Evolutionary conservation across 192 early-diverging fungal species (phyloP).

Genomic region (Phlyctochytrium bullatum): DNA sequence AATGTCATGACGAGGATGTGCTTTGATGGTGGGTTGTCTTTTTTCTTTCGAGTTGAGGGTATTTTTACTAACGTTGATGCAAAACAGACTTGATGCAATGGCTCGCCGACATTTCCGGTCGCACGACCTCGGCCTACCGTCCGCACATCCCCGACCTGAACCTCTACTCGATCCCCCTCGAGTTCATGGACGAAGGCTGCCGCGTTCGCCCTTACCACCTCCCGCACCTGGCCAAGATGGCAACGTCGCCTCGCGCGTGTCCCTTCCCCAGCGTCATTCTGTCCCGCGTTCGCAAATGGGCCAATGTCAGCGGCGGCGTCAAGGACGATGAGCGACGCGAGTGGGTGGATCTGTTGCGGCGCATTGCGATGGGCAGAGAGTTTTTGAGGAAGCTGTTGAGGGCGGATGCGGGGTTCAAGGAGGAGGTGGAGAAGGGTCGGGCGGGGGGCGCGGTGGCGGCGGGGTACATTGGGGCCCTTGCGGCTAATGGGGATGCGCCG

Average conservation of each 20-base stretch:
- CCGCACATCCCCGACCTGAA: background rate
- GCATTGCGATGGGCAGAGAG: background rate
- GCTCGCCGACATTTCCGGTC: constrained; percentile 12
- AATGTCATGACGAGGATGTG: constrained; percentile 16
- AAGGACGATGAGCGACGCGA: background rate
- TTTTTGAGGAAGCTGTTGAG: background rate
- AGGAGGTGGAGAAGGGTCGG: no score
- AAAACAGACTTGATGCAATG: constrained; percentile 23
- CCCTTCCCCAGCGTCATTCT: background rate
- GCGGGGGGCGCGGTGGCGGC: no score
- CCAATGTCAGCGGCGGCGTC: background rate
- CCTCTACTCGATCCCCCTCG: background rate
- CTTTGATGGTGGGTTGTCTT: constrained; percentile 13
- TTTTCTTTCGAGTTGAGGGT: background rate
- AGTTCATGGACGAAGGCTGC: background rate
- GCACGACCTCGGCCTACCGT: background rate
- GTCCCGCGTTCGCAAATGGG: background rate
- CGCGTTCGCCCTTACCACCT: background rate
- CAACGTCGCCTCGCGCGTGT: background rate
- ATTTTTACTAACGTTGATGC: background rate
- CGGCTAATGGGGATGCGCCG: no score
- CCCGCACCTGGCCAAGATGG: background rate
- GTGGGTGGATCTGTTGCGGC: background rate
- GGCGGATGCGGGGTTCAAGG: background rate
- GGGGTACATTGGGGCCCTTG: no score